Percentiles rank a stretch among this genome's conserved stretches.
Evolutionary conservation across 1,139 yeast genomes (phyloP).

Genomic region (Lodderomyces oxycetoniae): DNA sequence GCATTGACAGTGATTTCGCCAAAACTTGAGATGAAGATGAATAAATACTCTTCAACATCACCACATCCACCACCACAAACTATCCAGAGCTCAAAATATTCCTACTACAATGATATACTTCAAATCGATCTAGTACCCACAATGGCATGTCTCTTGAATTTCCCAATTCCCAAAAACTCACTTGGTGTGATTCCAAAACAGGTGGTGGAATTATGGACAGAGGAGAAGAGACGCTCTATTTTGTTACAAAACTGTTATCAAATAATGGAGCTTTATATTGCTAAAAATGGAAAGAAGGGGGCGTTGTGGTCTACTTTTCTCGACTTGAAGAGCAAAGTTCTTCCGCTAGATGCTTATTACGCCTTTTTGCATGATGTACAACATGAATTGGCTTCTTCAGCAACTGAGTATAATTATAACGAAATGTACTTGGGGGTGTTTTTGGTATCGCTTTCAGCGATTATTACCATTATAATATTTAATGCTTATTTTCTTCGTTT

Average conservation of each 20-base stretch:
- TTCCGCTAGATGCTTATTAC: conserved; percentile 23
- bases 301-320: conserved; percentile 15
- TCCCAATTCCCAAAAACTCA: conserved; percentile 84
- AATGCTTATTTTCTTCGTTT: conserved; percentile 15
- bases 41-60: conserved; percentile 20
- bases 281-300: conserved; percentile 19
- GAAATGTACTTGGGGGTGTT: conserved; percentile 48
- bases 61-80: too few relatives aligned
- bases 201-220: conserved; percentile 49
- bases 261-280: conserved; percentile 34
- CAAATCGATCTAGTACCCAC: conserved; percentile 93
- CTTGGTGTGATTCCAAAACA: conserved; percentile 68
- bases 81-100: too few relatives aligned
- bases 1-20: conserved; percentile 69
- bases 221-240: conserved; percentile 34
- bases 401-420: conserved; percentile 66
- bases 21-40: conserved; percentile 52
- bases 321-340: conserved; percentile 7
- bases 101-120: conserved; percentile 52
- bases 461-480: conserved; percentile 19
- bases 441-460: conserved; percentile 26
- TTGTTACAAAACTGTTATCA: conserved; percentile 62
- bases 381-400: conserved; percentile 51
- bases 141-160: conserved; percentile 61
- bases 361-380: conserved; percentile 50